phyloP scores from a whole-genome alignment of 768 basidiomycete species.

The Gyrodon lividus region DNA sequence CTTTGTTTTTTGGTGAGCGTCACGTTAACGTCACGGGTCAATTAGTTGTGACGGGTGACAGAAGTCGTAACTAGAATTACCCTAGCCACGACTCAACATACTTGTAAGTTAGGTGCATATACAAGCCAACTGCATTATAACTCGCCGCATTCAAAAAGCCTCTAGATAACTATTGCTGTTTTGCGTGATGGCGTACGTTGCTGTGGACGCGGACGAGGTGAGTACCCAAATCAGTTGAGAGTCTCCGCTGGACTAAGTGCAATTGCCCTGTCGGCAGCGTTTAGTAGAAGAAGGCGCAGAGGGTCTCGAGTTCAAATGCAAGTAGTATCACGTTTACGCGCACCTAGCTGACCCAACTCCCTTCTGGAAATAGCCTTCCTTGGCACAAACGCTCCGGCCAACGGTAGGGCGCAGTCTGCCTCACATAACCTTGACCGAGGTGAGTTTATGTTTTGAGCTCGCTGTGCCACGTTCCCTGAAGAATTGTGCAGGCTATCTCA shows the following conservation, averaged over 20 bases:
- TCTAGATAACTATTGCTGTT: neutral
- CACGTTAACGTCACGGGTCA: too few relatives aligned
- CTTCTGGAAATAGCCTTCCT: conserved; percentile 49
- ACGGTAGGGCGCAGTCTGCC: conserved; percentile 23
- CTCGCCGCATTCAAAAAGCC: too few relatives aligned
- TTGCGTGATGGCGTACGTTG: conserved; percentile 62
- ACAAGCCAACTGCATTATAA: too few relatives aligned
- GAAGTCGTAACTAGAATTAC: too few relatives aligned
- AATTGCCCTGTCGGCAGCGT: conserved; percentile 33
- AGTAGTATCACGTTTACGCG: conserved; percentile 10
- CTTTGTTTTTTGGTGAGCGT: too few relatives aligned
- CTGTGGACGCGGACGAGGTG: conserved; percentile 72
- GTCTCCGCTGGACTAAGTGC: neutral
- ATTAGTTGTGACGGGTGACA: too few relatives aligned
- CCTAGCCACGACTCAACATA: too few relatives aligned
- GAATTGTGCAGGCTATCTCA: conserved; percentile 54
- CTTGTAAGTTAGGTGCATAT: too few relatives aligned
- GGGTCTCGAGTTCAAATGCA: conserved; percentile 73
- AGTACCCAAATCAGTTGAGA: conserved; percentile 17
- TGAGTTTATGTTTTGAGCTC: conserved; percentile 22
- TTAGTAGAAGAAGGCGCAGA: conserved; percentile 70
- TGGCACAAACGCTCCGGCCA: conserved; percentile 40
- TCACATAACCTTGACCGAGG: conserved; percentile 49
- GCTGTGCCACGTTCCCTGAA: neutral
- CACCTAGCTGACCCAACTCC: neutral